Base-by-base conservation (phyloP, 2,329 filamentous ascomycete species). In the Chrysoporthe deuterocubensis region DNA sequence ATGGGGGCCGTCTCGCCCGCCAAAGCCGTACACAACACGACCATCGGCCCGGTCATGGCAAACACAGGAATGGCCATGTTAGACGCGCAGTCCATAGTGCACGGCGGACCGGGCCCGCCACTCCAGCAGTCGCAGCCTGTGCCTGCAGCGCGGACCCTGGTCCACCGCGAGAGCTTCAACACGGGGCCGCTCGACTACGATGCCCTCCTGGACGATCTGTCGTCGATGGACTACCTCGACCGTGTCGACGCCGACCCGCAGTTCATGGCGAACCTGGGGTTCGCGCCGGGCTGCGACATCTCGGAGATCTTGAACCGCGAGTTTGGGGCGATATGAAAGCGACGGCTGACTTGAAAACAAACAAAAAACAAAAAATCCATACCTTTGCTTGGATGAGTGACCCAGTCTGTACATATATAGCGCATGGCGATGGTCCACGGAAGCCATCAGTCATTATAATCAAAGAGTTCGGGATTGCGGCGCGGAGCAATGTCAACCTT, bases 191-290 rank as follows among this genome's bases (percentile, higher is more conserved):
- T 84, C 4, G 83, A 86, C 69, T 84, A 85, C 71, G 83, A 85
- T 62, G 81, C 83, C 2, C 81, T 85, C n/a, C 74, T 85, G 57
- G 83, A 85, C 64, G 83, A 85, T 65, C 77, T 86, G 40, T 82
- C 82, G 21, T 82, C 83, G n/a, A 81, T 84, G 52, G 83, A 85
- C 68, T 82, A 80, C 71, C 77, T 78, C 0, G 83, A 85, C 64
- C 78, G 80, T 46, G 77, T 86, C 57, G 84, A 86, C 37, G 81
- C 83, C 14, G 87, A 89, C 70, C 82, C 86, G 1, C 86, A 89
- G 70, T 90, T 90, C 72, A 89, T 90, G 87, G 83, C 87, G 57
- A 90, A 90, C 71, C 79, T 91, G 26, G 89, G 89, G 0, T 89
- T 90, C 74, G 87, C 84, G 1, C 88, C 88, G 0, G 88, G 88